Conservation (phyloP, 2,329 filamentous ascomycete genomes). For the Colletotrichum ledebouriae region DNA sequence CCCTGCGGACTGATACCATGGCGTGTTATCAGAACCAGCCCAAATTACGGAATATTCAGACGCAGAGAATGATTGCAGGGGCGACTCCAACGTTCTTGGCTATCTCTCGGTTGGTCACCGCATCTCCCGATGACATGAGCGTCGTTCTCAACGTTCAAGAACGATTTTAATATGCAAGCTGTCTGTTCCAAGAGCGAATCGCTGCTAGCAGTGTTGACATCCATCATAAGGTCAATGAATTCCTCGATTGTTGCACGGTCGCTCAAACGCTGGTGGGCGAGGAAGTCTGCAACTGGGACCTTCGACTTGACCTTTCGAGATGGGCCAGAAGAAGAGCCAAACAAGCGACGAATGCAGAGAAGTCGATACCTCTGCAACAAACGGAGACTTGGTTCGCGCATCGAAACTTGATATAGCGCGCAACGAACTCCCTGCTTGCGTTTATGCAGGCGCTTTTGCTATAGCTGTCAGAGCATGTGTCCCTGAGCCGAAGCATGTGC, state of each 20-base stretch:
- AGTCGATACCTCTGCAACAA: constrained; percentile 52
- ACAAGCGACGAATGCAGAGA: constrained; percentile 53
- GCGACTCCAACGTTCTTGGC: too few relatives aligned
- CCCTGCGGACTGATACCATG: neutral
- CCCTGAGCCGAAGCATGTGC: constrained; percentile 46
- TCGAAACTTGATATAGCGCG: constrained; percentile 51
- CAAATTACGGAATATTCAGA: neutral
- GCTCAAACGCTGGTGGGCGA: constrained; percentile 54
- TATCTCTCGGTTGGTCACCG: neutral
- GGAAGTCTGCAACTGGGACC: constrained; percentile 45
- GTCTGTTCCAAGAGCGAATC: constrained; percentile 49
- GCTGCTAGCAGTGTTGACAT: constrained; percentile 45
- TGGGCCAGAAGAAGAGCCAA: constrained; percentile 55
- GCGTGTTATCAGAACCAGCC: neutral
- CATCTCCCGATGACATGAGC: neutral
- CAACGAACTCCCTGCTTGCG: constrained; percentile 53
- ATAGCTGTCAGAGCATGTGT: constrained; percentile 46
- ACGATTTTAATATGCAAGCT: constrained; percentile 47
- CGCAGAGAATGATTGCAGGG: neutral
- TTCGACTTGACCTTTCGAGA: constrained; percentile 44
- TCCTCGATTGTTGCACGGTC: constrained; percentile 57
- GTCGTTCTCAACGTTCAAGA: constrained; percentile 39
- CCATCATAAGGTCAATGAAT: constrained; percentile 51
- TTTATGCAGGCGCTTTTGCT: constrained; percentile 52
- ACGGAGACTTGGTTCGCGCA: constrained; percentile 47